A percentile compares a stretch with the other conserved stretches of the same genome.
phyloP scores from a whole-genome alignment of 169 alveolate species.

The Plasmodium inui region DNA sequence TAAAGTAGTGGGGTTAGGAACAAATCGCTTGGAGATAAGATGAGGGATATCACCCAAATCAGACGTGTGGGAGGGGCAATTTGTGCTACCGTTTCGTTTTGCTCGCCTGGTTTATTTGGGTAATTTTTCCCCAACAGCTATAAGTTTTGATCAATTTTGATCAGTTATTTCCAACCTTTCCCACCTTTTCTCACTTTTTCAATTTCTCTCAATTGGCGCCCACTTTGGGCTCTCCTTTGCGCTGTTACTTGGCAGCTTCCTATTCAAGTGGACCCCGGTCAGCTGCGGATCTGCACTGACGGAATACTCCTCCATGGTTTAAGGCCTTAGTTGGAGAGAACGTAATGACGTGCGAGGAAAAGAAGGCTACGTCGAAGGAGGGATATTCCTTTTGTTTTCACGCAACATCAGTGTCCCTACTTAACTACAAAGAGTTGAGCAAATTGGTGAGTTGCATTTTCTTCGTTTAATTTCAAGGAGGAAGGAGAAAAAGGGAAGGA shows the following conservation, averaged over 20 bases:
- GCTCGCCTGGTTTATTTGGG: background rate
- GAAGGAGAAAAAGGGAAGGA: no score
- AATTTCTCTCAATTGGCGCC: background rate
- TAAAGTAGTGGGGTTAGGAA: background rate
- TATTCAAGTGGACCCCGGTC: slow-evolving; percentile 4
- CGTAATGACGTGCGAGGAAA: background rate
- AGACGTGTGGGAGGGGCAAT: background rate
- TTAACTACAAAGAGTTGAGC: background rate
- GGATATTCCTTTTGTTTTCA: background rate
- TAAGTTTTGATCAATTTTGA: background rate
- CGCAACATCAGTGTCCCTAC: background rate
- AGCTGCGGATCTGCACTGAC: background rate
- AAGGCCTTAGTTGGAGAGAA: background rate
- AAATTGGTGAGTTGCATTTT: background rate
- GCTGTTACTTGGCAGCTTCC: slow-evolving; percentile 20
- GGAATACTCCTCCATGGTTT: slow-evolving; percentile 4
- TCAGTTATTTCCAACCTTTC: background rate
- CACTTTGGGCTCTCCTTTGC: background rate
- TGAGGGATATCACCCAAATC: background rate
- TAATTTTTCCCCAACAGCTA: background rate
- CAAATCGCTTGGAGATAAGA: background rate
- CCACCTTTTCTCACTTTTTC: background rate
- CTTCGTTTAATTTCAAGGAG: background rate
- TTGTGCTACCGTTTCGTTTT: background rate
- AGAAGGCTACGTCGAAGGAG: background rate